Percentiles rank a stretch among this genome's conserved stretches.
phyloP scores from a whole-genome alignment of 495 filamentous ascomycete species.

The Annulohypoxylon nitens region DNA sequence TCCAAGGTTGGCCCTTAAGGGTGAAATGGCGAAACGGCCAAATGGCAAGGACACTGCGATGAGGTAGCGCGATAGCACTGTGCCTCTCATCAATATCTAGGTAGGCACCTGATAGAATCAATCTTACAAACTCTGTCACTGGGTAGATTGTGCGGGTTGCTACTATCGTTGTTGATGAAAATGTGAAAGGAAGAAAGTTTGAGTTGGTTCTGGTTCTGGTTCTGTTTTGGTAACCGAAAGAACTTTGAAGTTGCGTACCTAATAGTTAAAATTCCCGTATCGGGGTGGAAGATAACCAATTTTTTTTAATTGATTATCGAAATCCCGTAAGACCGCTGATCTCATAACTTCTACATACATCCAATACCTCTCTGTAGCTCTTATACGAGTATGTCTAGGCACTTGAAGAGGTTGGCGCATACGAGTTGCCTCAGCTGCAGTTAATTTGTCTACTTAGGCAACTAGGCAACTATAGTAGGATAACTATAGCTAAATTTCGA shows the following conservation, averaged over 20 bases:
- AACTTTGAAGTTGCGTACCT: constrained; percentile 4
- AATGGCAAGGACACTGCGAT: background rate
- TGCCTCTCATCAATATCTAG: background rate
- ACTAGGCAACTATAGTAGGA: too few species aligned
- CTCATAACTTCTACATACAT: too few species aligned
- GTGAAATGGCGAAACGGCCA: background rate
- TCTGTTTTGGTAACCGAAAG: background rate
- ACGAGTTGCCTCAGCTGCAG: too few species aligned
- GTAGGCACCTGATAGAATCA: too few species aligned
- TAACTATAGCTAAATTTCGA: too few species aligned
- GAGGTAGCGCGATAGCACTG: background rate
- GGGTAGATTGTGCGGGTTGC: background rate
- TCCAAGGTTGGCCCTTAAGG: background rate
- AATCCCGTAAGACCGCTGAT: too few species aligned
- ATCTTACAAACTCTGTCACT: background rate
- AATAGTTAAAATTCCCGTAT: constrained; percentile 11
- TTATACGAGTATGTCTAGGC: too few species aligned
- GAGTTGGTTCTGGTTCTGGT: background rate
- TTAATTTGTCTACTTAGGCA: too few species aligned
- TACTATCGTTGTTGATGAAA: background rate
- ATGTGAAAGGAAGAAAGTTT: background rate
- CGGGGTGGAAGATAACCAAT: too few species aligned
- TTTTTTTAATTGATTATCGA: too few species aligned
- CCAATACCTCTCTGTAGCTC: too few species aligned
- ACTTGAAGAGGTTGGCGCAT: too few species aligned